Evolutionary conservation across 148 eudicot genomes (phyloP).

Genomic region (Talinum fruticosum): DNA sequence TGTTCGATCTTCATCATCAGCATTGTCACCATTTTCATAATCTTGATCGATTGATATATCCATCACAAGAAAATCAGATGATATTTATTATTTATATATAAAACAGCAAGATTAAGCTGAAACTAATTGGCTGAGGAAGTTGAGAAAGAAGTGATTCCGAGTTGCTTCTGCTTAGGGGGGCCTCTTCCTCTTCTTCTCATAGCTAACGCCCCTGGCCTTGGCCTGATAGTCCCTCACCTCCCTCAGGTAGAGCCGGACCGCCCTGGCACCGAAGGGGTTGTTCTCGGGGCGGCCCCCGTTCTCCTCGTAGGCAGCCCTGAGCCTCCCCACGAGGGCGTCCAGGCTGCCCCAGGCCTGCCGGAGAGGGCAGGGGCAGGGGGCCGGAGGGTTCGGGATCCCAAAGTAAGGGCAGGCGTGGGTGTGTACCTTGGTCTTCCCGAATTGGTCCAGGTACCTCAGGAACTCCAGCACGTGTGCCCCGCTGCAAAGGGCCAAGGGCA

Average conservation of each 20-base stretch:
- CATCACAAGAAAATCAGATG: too few species aligned
- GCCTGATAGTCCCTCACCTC: constrained; percentile 64
- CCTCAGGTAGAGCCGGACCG: constrained; percentile 54
- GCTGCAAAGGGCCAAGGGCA: constrained; percentile 41
- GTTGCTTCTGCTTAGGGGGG: constrained; percentile 23
- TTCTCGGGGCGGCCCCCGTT: constrained; percentile 54
- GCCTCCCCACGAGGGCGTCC: constrained; percentile 65
- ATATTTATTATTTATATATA: too few species aligned
- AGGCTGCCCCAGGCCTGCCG: constrained; percentile 71
- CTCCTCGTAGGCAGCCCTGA: constrained; percentile 60
- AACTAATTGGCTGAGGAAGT: constrained; percentile 1
- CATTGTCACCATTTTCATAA: neutral
- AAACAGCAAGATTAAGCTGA: neutral
- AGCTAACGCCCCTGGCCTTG: constrained; percentile 64
- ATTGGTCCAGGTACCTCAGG: constrained; percentile 60
- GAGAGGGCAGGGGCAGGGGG: constrained; percentile 62
- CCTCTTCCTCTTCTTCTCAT: constrained; percentile 61
- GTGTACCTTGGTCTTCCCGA: constrained; percentile 63
- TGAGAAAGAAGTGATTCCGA: constrained; percentile 11
- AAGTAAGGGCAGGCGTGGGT: constrained; percentile 51
- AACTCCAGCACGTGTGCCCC: constrained; percentile 69
- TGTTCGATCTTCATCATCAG: neutral
- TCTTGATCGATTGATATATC: too few species aligned
- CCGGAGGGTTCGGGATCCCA: constrained; percentile 58
- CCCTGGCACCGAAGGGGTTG: constrained; percentile 61